Percentiles rank a stretch among this genome's conserved stretches.
Evolutionary conservation across 208 protist genomes (phyloP).

Genomic region (Naegleria gruberi): DNA sequence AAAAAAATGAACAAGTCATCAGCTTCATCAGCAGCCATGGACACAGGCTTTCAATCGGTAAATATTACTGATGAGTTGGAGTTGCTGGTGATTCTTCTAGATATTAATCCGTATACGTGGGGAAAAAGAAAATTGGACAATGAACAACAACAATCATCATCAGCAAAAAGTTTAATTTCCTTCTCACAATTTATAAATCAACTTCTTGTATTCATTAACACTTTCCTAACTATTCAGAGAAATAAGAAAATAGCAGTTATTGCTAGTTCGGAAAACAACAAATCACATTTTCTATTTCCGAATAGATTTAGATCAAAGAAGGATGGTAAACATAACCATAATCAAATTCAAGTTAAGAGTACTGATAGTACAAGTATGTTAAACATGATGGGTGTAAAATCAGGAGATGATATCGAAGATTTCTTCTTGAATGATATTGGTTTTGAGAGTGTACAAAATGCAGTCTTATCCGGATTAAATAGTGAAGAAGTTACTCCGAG

Average conservation of each 20-base stretch:
- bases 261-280: not conserved
- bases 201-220: not conserved
- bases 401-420: not conserved
- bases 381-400: not conserved
- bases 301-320: not conserved
- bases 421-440: not conserved
- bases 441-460: not conserved
- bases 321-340: not conserved
- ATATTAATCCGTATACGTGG: not conserved
- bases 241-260: slow-evolving; percentile 9
- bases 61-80: not conserved
- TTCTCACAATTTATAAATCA: slow-evolving; percentile 10
- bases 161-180: not conserved
- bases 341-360: not conserved
- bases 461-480: not conserved
- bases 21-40: not conserved
- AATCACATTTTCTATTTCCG: not conserved
- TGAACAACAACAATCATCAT: not conserved
- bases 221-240: not conserved
- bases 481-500: not conserved
- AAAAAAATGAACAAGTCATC: not conserved
- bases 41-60: not conserved
- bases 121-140: slow-evolving; percentile 1
- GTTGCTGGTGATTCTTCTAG: not conserved
- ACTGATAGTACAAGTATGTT: too few species aligned